Evolutionary conservation across 257 asterid species (phyloP).

Genomic region (Penstemon eatonii): DNA sequence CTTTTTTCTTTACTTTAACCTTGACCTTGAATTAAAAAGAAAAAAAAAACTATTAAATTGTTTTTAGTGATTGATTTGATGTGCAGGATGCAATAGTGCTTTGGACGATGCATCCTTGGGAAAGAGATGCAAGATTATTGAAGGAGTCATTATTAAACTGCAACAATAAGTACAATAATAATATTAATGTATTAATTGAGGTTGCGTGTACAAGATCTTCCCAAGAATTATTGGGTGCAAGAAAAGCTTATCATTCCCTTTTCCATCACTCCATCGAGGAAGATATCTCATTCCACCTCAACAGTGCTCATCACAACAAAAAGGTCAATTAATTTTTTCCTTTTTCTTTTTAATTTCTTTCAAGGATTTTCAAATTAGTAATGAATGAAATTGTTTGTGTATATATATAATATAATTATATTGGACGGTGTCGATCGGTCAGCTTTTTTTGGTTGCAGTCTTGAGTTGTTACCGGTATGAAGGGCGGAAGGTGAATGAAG

Average conservation of each 20-base stretch:
- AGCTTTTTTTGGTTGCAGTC: constrained; percentile 74
- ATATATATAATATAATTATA: too few species aligned
- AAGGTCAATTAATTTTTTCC: constrained; percentile 32
- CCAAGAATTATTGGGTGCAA: constrained; percentile 71
- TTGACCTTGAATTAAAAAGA: too few species aligned
- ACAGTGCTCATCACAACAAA: constrained; percentile 30
- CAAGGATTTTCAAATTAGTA: neutral
- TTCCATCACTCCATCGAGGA: constrained; percentile 76
- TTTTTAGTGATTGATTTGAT: neutral
- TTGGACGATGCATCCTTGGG: constrained; percentile 94
- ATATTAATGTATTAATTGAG: constrained; percentile 44
- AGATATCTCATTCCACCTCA: constrained; percentile 61
- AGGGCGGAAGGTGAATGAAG: constrained; percentile 59
- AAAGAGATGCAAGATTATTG: constrained; percentile 76
- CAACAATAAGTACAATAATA: neutral
- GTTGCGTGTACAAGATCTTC: constrained; percentile 72
- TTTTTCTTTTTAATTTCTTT: too few species aligned
- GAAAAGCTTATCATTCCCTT: constrained; percentile 86
- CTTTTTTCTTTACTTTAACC: too few species aligned
- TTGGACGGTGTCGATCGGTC: too few species aligned
- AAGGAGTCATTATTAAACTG: constrained; percentile 49
- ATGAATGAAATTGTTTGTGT: too few species aligned
- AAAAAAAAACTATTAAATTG: too few species aligned
- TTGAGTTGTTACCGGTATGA: constrained; percentile 83
- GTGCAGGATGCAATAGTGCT: constrained; percentile 70